Evolutionary conservation across 495 filamentous ascomycete species (phyloP), one percentile per base, ranked within the genome.

Genomic region (Penicillium subrubescens): DNA sequence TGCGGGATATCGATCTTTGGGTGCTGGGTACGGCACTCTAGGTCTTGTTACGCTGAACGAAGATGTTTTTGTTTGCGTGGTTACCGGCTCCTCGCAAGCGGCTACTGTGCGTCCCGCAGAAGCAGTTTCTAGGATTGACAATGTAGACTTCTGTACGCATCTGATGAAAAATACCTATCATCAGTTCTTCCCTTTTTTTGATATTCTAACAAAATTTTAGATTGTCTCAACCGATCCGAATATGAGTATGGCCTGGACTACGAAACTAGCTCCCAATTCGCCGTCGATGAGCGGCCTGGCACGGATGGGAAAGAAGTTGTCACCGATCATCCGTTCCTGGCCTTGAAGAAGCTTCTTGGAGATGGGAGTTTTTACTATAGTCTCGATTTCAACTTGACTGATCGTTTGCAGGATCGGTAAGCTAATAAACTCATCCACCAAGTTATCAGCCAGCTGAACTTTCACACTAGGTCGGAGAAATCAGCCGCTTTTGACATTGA

Each of bases 361-460:
- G 91, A 95, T 77, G 93, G 96, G n/a, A 97, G 90, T 14, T 99
- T 99, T 72, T 98, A 98, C 74, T 99, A 97, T 75, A 97, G 94
- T 70, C 89, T 92, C 33, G 92, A 98, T 77, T 99, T 99, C 73
- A 94, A 98, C 75, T 84, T 99, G 23, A 98, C 95, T 27, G 94
- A 94, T 75, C 86, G 95, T 65, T 81, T 97, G 66, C 95, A 99
- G 77, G 90, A 97, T 68, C 89, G 94, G 90, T 94, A 77, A 73
- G 85, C 68, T 46, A 65, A 41, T 52, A 64, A 21, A n/a, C 33
- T 35, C 27, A 8, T 23, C 51, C 6, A 11, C 1, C 11, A 8
- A 19, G 46, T 37, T 23, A 44, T 63, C 5, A 65, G 83, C 79
- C 79, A 53, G 78, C 84, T 71, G 82, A 90, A 62, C 72, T 75